Conservation (phyloP, 164 flowering plant genomes). For the Vitis cinerea region DNA sequence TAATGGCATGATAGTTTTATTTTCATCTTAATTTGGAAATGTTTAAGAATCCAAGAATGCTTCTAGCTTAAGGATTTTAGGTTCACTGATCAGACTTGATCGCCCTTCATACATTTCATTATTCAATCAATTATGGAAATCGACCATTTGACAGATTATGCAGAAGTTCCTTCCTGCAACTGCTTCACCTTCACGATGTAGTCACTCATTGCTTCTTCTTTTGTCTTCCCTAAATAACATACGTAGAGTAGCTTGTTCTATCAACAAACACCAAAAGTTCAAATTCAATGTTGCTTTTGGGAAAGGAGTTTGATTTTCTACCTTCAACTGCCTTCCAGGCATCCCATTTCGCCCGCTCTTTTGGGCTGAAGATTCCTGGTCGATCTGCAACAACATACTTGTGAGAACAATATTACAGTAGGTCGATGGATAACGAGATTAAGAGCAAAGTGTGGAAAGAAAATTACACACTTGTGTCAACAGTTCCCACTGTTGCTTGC, state of each 20-base stretch:
- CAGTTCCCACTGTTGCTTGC: conserved; percentile 68
- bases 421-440: background rate
- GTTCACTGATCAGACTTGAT: no score
- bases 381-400: conserved; percentile 37
- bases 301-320: conserved; percentile 8
- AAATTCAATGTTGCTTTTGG: no score
- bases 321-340: conserved; percentile 79
- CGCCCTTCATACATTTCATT: no score
- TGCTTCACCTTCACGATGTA: conserved; percentile 75
- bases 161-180: conserved; percentile 54
- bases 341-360: conserved; percentile 73
- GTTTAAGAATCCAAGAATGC: no score
- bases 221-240: conserved; percentile 38
- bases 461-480: conserved; percentile 50
- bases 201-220: conserved; percentile 63
- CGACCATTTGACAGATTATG: background rate
- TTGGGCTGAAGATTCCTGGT: conserved; percentile 58
- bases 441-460: background rate
- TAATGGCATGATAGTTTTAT: no score
- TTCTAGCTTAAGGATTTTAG: no score
- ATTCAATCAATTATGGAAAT: no score
- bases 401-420: background rate
- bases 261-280: no score
- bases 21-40: no score
- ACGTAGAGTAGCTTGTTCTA: no score